A percentile compares a stretch with the other conserved stretches of the same genome.
phyloP scores from a whole-genome alignment of 441 rosid genomes.

The Croton setiger region DNA sequence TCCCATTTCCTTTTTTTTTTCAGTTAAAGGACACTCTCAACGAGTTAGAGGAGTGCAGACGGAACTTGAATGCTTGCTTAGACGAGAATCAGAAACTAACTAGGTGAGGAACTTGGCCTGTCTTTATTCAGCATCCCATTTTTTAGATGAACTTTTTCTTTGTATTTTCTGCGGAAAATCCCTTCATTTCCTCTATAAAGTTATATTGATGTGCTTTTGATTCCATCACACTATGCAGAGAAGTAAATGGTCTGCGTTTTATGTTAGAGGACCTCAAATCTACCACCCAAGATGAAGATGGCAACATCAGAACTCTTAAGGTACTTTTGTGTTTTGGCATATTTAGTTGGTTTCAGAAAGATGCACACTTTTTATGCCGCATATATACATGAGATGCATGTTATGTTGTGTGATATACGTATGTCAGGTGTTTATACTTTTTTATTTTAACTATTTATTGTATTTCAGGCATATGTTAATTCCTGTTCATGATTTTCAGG shows the following conservation, averaged over 20 bases:
- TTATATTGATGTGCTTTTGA: constrained; percentile 20
- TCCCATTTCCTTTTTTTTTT: constrained; percentile 16
- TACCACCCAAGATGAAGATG: constrained; percentile 34
- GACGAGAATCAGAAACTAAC: constrained; percentile 79
- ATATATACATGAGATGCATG: neutral
- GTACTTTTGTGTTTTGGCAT: constrained; percentile 30
- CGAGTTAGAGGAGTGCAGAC: constrained; percentile 77
- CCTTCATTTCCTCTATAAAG: constrained; percentile 13
- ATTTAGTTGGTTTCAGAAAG: constrained; percentile 10
- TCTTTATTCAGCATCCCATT: constrained; percentile 4
- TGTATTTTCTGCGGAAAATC: constrained; percentile 9
- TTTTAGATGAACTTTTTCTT: constrained; percentile 19
- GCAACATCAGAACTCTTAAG: constrained; percentile 33
- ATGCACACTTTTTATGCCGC: neutral
- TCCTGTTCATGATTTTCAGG: constrained; percentile 37
- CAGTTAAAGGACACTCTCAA: constrained; percentile 59
- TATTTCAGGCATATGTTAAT: constrained; percentile 3
- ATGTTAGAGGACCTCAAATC: constrained; percentile 45
- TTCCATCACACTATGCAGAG: constrained; percentile 51
- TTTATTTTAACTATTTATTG: neutral
- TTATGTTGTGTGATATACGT: neutral
- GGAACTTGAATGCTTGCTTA: constrained; percentile 61
- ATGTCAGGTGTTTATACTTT: constrained; percentile 3
- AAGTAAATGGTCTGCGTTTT: constrained; percentile 51
- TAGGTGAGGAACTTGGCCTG: constrained; percentile 35